Base-by-base conservation (phyloP, 2,329 filamentous ascomycete genomes). In the Penicillium sp. region DNA sequence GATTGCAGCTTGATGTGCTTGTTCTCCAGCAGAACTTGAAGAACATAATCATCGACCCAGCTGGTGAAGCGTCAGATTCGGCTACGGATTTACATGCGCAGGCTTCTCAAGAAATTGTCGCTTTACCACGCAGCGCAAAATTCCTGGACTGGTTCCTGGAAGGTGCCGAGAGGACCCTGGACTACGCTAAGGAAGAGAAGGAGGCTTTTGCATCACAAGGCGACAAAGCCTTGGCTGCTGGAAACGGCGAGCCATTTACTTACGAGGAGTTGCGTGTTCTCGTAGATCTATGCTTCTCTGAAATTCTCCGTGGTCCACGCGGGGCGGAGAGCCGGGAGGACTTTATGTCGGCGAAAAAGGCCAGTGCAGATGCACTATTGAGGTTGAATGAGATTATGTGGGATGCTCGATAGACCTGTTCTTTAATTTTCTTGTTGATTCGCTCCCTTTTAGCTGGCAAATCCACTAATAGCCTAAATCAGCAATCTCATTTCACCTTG, bases 11-110 rank as follows among this genome's bases (percentile, higher is more conserved):
- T 69, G 96, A 99, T 73, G 91, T 97, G 49, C 83, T 97, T 25
- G 94, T 99, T 41, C 80, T 99, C 51, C 93, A 97, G 76, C 94
- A 99, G 73, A 97, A 96, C 69, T 85, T 99, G 55, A 96, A 96
- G 79, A 96, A 96, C 65, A 88, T 99, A 53, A 91, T 79, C 48
- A 67, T 77, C n/a, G 68, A 71, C 33, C 67, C 72, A 17, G 59
- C 55, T 17, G 50, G 50, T n/a, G 57, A 65, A 41, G 25, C 50
- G 15, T 56, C 56, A 5, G 40, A 57, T 9, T 54, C 53, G 23
- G 42, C 31, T 13, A 50, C 53, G 15, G 37, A 54, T n/a, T 19
- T 57, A 13, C 55, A 54, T 17, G 57, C 55, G n/a, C 49, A 60
- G 33, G 49, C 59, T 8, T 49, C 60, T 13, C 62, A 69, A 23